Conservation (phyloP, 345 rosid species). For the Eucalyptus regnans region DNA sequence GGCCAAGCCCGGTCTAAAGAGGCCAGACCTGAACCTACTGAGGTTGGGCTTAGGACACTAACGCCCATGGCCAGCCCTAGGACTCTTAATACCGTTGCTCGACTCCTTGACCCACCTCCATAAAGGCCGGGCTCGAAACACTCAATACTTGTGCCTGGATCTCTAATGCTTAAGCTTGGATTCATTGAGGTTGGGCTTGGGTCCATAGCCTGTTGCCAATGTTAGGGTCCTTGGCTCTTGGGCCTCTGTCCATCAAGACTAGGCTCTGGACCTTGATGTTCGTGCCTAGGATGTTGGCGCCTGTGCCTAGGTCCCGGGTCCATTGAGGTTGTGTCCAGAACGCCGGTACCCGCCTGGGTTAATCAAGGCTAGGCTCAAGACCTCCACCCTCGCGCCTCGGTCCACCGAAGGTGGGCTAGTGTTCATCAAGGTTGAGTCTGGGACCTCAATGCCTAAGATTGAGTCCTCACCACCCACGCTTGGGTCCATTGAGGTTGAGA, state of each 20-base stretch:
- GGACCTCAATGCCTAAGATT: not conserved
- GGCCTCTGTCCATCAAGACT: not conserved
- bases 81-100: fast-evolving
- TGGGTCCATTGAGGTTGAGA: not conserved
- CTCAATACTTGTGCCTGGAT: not conserved
- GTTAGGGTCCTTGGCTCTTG: not conserved
- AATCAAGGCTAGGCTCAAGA: not conserved
- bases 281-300: not conserved
- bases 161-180: not conserved
- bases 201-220: not conserved
- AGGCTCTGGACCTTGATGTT: not conserved
- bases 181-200: not conserved
- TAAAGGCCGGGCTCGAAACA: fast-evolving
- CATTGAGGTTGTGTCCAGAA: not conserved
- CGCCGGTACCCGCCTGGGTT: fast-evolving
- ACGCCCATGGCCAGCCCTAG: not conserved
- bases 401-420: not conserved
- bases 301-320: fast-evolving
- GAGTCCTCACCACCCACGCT: not conserved
- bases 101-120: not conserved
- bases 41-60: not conserved
- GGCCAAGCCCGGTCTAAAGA: not conserved
- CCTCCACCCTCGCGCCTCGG: fast-evolving
- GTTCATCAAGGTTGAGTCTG: not conserved
- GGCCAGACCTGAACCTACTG: fast-evolving